phyloP scores from a whole-genome alignment of 768 basidiomycete genomes.

The Lactarius indigo region DNA sequence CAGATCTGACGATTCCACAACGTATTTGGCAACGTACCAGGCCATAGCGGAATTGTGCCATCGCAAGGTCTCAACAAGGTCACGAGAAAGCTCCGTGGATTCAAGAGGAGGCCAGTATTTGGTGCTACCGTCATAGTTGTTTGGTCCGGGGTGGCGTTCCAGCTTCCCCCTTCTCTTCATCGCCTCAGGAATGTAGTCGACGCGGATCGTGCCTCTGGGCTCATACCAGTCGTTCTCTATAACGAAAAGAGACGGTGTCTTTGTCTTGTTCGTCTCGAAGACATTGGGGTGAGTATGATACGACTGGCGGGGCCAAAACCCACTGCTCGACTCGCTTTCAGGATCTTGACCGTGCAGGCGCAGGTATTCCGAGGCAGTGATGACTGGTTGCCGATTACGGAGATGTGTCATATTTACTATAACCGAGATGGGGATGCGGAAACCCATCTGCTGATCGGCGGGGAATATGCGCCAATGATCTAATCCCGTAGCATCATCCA shows the following conservation, averaged over 20 bases:
- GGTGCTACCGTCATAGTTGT: slow-evolving; percentile 5
- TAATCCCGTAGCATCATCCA: slow-evolving; percentile 39
- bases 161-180: slow-evolving; percentile 35
- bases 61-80: background rate
- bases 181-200: slow-evolving; percentile 36
- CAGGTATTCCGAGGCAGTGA: slow-evolving; percentile 43
- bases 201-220: slow-evolving; percentile 35
- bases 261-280: slow-evolving; percentile 25
- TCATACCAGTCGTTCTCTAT: slow-evolving; percentile 43
- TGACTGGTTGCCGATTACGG: slow-evolving; percentile 36
- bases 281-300: slow-evolving; percentile 35
- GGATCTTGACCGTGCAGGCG: slow-evolving; percentile 38
- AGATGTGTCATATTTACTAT: slow-evolving; percentile 44
- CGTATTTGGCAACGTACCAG: slow-evolving; percentile 7
- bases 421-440: slow-evolving; percentile 35
- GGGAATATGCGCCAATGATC: slow-evolving; percentile 42
- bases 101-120: slow-evolving; percentile 10
- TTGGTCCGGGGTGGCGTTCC: slow-evolving; percentile 26
- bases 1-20: background rate
- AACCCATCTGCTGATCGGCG: slow-evolving; percentile 35
- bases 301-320: slow-evolving; percentile 36
- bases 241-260: slow-evolving; percentile 31
- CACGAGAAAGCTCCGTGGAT: slow-evolving; percentile 8
- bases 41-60: background rate
- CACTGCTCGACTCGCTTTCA: slow-evolving; percentile 36